Conservation (phyloP, 441 rosid genomes). For the Codiaeum variegatum region DNA sequence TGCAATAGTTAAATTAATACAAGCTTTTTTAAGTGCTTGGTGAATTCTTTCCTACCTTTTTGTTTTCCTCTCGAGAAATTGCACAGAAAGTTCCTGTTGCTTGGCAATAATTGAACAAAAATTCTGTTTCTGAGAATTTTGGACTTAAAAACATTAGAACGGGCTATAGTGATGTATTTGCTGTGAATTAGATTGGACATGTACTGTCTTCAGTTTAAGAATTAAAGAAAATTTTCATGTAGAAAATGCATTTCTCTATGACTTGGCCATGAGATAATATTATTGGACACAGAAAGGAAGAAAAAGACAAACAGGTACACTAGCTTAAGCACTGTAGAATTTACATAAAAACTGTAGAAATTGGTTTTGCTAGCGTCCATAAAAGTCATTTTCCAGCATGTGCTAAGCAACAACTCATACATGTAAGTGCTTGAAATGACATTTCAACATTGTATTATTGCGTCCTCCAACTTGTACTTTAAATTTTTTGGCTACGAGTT, state of each 20-base stretch:
- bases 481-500: conserved; percentile 7
- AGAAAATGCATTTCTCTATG: neutral
- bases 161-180: neutral
- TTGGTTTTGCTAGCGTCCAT: conserved; percentile 8
- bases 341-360: neutral
- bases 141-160: neutral
- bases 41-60: conserved; percentile 20
- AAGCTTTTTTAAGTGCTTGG: conserved; percentile 8
- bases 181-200: neutral
- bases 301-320: neutral
- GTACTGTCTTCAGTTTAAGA: neutral
- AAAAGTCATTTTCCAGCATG: conserved; percentile 25
- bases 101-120: neutral
- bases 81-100: conserved; percentile 8
- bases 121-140: neutral
- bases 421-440: conserved; percentile 21
- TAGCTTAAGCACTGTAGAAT: neutral
- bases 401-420: conserved; percentile 20
- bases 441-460: conserved; percentile 22
- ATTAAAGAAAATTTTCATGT: neutral
- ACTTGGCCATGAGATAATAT: conserved; percentile 3
- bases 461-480: conserved; percentile 23
- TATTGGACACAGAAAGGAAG: neutral
- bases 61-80: neutral
- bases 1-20: conserved; percentile 18